Evolutionary conservation across 2,329 filamentous ascomycete species (phyloP), one percentile per base, ranked within the genome.

Genomic region (Peltaster fructicola): DNA sequence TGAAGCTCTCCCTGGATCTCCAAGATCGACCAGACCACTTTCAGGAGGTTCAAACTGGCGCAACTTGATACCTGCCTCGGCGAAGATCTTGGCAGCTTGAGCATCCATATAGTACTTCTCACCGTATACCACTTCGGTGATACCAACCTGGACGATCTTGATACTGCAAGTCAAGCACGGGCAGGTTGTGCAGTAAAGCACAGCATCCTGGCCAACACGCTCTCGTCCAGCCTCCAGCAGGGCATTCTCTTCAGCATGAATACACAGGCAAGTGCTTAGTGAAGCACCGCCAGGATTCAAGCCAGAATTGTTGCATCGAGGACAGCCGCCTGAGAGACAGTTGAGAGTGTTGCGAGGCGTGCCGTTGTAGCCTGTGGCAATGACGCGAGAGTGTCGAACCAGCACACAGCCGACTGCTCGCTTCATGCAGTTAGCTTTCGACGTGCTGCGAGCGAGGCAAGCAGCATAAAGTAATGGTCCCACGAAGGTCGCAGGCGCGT

Each of bases 161-260:
- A 98, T 91, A 43, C 81, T 92, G 53, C 88, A 98, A 3, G 88
- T 98, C 50, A 98, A 59, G 48, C 88, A 98, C 4, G 88, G 88
- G 51, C 88, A 98, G 1, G 62, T 67, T 31, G 47, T 46, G 24
- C 44, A 48, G 17, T 47, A 98, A 14, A 98, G 57, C 24, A 81
- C 77, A 17, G 78, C 69, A 4, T 73, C 78, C 27, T 80, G 75
- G 11, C 80, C 63, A 38, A 98, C 81, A 30, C 88, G 65, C 52
- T 95, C 88, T 39, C 88, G 63, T 1, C 88, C 88, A 11, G 88
- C 88, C 57, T 98, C 88, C 7, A 98, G 62, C 30, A 98, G 62
- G 2, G 88, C 88, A 49, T 98, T 98, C 55, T 98, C 88, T 57
- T 98, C 88, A 1, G 88, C 88, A 50, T 98, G 88, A n/a, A 98